These are phyloP conservation scores for Hyphodiscus sp. DNA, from an alignment of 2,329 filamentous ascomycete species.

Conservation along the genomic window DNA sequence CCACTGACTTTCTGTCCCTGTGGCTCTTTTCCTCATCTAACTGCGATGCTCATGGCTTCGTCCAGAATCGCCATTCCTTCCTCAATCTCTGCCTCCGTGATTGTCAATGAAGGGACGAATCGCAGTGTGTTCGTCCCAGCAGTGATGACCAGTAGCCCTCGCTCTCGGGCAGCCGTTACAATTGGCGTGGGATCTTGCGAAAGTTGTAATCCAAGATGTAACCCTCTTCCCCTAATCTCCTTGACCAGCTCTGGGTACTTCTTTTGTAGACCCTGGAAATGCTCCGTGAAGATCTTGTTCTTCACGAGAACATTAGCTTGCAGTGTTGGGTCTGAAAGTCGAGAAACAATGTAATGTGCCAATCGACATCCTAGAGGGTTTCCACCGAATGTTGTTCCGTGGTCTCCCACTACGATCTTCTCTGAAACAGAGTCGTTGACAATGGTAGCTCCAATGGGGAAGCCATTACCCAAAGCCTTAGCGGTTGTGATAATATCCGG, in stretches of 20 bases:
- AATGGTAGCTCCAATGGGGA: slow-evolving; percentile 82
- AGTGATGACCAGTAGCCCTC: slow-evolving; percentile 84
- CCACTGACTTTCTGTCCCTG: slow-evolving; percentile 18
- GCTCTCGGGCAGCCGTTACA: slow-evolving; percentile 78
- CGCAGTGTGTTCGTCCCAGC: slow-evolving; percentile 87
- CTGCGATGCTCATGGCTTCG: slow-evolving; percentile 44
- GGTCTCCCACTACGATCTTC: slow-evolving; percentile 59
- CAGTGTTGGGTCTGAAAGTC: slow-evolving; percentile 65
- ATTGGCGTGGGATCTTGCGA: slow-evolving; percentile 65
- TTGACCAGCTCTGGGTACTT: slow-evolving; percentile 65
- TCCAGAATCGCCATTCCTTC: slow-evolving; percentile 71
- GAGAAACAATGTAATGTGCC: slow-evolving; percentile 76
- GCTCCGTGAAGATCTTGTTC: slow-evolving; percentile 50
- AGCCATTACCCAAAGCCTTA: slow-evolving; percentile 94
- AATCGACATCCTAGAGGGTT: slow-evolving; percentile 65
- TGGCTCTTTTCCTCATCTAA: slow-evolving; percentile 8
- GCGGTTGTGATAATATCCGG: slow-evolving; percentile 91
- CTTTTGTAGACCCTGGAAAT: slow-evolving; percentile 49
- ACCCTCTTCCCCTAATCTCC: slow-evolving; percentile 74
- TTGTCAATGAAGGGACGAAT: slow-evolving; percentile 82
- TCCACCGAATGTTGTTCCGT: slow-evolving; percentile 70
- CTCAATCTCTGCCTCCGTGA: slow-evolving; percentile 74
- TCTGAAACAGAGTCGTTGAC: slow-evolving; percentile 56
- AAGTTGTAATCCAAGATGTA: slow-evolving; percentile 85
- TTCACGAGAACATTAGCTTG: slow-evolving; percentile 66